A percentile compares a stretch with the other conserved stretches of the same genome.
Evolutionary conservation across 2,329 filamentous ascomycete genomes (phyloP).

Genomic region (Didymella arachidicola): DNA sequence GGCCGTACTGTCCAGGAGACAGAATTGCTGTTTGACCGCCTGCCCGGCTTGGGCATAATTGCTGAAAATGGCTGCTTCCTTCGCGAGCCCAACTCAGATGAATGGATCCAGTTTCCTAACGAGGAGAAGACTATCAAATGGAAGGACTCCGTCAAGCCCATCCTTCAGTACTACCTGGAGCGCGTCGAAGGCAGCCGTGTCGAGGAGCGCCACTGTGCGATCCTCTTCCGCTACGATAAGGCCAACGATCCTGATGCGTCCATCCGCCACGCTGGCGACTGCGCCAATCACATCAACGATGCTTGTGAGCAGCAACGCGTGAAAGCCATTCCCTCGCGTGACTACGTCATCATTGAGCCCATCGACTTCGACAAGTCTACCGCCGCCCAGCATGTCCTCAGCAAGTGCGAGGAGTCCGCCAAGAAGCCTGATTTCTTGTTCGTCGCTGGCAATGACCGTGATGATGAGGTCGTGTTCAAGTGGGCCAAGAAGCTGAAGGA

Average conservation of each 20-base stretch:
- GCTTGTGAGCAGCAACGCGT: slow-evolving; percentile 84
- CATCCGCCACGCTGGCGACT: slow-evolving; percentile 82
- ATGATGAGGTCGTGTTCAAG: slow-evolving; percentile 91
- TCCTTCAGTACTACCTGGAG: slow-evolving; percentile 88
- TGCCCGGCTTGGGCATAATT: slow-evolving; percentile 85
- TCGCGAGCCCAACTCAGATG: slow-evolving; percentile 69
- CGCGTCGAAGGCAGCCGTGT: slow-evolving; percentile 87
- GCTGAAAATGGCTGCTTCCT: slow-evolving; percentile 95
- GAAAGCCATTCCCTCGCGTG: slow-evolving; percentile 81
- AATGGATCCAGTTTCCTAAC: slow-evolving; percentile 83
- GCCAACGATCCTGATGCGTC: slow-evolving; percentile 80
- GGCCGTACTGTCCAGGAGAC: slow-evolving; percentile 86
- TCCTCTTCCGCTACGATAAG: slow-evolving; percentile 89
- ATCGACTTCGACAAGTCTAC: slow-evolving; percentile 87
- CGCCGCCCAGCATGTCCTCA: slow-evolving; percentile 77
- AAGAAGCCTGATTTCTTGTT: slow-evolving; percentile 78
- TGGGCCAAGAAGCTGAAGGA: slow-evolving; percentile 84
- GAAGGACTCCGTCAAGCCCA: slow-evolving; percentile 83
- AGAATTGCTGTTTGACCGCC: slow-evolving; percentile 82
- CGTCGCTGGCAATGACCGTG: slow-evolving; percentile 87
- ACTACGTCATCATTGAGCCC: slow-evolving; percentile 83
- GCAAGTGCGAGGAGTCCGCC: slow-evolving; percentile 45
- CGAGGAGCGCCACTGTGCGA: slow-evolving; percentile 88
- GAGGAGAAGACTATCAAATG: slow-evolving; percentile 73
- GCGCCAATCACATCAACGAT: slow-evolving; percentile 94